These are phyloP conservation scores for Taxawa tesnikishii DNA, from an alignment of 2,329 filamentous ascomycete species.

Conservation along the genomic window DNA sequence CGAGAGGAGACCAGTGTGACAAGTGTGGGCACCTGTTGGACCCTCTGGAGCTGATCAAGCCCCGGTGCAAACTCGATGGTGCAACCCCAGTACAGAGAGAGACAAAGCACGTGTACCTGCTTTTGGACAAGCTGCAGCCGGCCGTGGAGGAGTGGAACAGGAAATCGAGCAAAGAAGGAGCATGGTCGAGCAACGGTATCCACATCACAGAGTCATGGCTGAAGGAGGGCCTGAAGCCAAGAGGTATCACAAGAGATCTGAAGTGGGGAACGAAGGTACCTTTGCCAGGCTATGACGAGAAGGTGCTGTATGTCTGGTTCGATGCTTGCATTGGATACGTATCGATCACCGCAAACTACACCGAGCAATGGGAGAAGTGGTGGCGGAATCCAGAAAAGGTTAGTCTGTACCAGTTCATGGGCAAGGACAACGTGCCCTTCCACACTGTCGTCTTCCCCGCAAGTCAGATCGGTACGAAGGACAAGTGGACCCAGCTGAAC, in stretches of 20 bases:
- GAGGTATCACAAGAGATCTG: constrained; percentile 84
- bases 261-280: constrained; percentile 70
- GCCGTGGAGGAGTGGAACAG: constrained; percentile 68
- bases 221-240: constrained; percentile 68
- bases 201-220: constrained; percentile 73
- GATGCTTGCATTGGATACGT: constrained; percentile 89
- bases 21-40: constrained; percentile 37
- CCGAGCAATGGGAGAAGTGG: constrained; percentile 83
- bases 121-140: constrained; percentile 69
- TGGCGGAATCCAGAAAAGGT: constrained; percentile 86
- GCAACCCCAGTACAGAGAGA: constrained; percentile 65
- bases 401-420: constrained; percentile 87
- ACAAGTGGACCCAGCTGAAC: constrained; percentile 83
- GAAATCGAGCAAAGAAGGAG: constrained; percentile 59
- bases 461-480: constrained; percentile 69
- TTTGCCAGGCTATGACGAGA: constrained; percentile 51
- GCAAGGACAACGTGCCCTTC: constrained; percentile 81
- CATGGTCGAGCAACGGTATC: constrained; percentile 63
- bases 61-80: constrained; percentile 82
- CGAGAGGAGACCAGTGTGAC: constrained; percentile 42
- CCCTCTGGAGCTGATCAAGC: constrained; percentile 56
- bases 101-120: constrained; percentile 87
- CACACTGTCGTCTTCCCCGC: constrained; percentile 88
- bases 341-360: constrained; percentile 89
- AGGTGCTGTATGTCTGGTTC: constrained; percentile 90